Base-by-base conservation (phyloP, 176 grass and related monocot genomes). In the Musa beccarii region DNA sequence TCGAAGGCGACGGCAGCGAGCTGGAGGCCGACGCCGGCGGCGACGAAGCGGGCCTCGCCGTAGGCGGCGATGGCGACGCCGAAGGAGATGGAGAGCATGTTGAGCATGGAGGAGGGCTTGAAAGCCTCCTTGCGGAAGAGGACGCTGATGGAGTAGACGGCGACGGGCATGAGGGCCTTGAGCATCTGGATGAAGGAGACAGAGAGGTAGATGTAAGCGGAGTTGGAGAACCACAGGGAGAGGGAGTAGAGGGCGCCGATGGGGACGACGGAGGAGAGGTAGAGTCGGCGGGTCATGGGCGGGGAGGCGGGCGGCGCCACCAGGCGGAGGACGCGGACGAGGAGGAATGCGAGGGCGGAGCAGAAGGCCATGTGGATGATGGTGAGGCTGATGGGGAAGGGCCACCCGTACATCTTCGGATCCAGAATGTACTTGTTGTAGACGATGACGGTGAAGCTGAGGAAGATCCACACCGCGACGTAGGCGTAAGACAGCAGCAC, bases 121-220 rank as follows among this genome's bases (percentile, higher is more conserved):
- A 96, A 96, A 43, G 81, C 83, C 79, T 96, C 92, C 83, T 96
- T 96, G 4, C 34, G 34, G 34, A 43, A 43, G 71, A 92, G 75
- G 14, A 96, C 80, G 1, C 89, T 83, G 72, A 96, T 86, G 71
- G 90, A 92, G 81, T 96, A 96, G 3, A 96, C 93, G 17, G 93
- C 90, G 80, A 96, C 93, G 43, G 93, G 93, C 93, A 96, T 96
- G 63, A 96, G 87, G 68, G 93, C 93, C 83, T 96, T 96, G 67
- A 96, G 93, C 93, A 96, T 96, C 86, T 96, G 93, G 84, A 96
- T 96, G 88, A 96, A 96, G 20, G 93, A 96, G 11, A 96, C 93
- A 22, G 93, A 64, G 61, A 64, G n/a, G 2, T 23, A 20, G 62
- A 23, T 64, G 62, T 20, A 23, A 1, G 20, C 62, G 21, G 21